Conservation (phyloP, 2,329 filamentous ascomycete genomes). For the Aureobasidium subglaciale region DNA sequence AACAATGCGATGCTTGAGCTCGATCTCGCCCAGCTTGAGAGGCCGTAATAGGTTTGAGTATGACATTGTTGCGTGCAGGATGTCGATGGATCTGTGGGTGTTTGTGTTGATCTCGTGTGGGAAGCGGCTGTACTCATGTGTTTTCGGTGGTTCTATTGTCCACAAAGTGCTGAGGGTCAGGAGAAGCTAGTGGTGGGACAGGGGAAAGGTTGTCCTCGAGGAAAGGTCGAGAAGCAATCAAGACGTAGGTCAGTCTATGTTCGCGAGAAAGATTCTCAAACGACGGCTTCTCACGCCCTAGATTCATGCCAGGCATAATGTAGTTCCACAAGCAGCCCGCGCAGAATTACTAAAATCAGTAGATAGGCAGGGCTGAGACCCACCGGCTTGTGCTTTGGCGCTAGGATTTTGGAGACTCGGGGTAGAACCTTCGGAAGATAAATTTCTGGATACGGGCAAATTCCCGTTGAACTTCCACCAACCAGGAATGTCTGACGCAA, state of each 20-base stretch:
- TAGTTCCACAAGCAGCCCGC: background rate
- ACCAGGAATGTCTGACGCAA: background rate
- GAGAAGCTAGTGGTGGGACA: too few relatives aligned
- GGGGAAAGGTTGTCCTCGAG: background rate
- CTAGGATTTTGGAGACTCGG: background rate
- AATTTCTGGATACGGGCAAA: background rate
- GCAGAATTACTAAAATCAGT: background rate
- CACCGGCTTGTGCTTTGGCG: background rate
- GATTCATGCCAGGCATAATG: background rate
- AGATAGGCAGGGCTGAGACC: conserved; percentile 2
- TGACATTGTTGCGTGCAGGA: background rate
- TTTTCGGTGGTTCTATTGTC: too few relatives aligned
- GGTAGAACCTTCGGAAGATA: background rate
- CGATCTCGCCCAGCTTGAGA: conserved; percentile 35
- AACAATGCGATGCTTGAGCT: conserved; percentile 42
- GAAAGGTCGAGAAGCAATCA: background rate
- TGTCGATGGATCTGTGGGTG: background rate
- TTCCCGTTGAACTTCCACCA: conserved; percentile 5
- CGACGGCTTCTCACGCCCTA: background rate
- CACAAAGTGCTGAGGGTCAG: too few relatives aligned
- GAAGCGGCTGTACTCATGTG: background rate
- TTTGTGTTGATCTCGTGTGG: background rate
- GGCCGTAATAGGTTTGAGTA: conserved; percentile 32
- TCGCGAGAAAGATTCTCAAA: background rate
- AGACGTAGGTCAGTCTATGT: background rate